Evolutionary conservation across 345 rosid genomes (phyloP).

Genomic region (Dipteronia dyeriana): DNA sequence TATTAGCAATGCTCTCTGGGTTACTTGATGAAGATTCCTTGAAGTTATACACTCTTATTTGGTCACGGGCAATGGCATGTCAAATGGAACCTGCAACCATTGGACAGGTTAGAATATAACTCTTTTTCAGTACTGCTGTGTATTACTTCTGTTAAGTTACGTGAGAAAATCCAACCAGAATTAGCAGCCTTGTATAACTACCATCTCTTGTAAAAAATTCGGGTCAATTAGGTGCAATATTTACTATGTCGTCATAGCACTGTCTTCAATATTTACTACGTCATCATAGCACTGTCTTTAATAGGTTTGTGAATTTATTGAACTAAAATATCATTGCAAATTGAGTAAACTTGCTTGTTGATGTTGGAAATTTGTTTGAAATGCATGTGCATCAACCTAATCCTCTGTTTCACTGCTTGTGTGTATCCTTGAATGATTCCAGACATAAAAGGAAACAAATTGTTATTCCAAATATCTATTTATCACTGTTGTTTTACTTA

Average conservation of each 20-base stretch:
- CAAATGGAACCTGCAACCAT: constrained; percentile 83
- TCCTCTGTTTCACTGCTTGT: too few species aligned
- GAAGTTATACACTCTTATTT: constrained; percentile 86
- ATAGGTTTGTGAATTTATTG: not conserved
- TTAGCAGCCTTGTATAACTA: constrained; percentile 8
- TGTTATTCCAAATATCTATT: not conserved
- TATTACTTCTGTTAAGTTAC: not conserved
- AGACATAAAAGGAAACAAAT: not conserved
- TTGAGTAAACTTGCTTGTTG: not conserved
- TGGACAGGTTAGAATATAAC: constrained; percentile 59
- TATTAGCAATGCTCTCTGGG: constrained; percentile 65
- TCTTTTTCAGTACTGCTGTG: constrained; percentile 1
- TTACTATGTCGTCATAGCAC: not conserved
- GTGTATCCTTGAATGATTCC: not conserved
- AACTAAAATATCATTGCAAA: not conserved
- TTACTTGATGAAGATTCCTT: constrained; percentile 85
- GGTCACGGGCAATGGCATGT: constrained; percentile 92
- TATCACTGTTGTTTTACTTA: not conserved
- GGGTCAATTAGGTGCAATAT: not conserved
- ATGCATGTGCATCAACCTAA: not conserved
- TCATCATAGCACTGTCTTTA: not conserved
- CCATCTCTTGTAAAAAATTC: constrained; percentile 3
- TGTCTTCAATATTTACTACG: not conserved
- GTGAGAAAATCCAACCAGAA: constrained; percentile 10
- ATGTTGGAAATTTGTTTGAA: not conserved